A percentile compares a stretch with the other conserved stretches of the same genome.
These are phyloP conservation scores for Fusarium transvaalense DNA, from an alignment of 2,329 filamentous ascomycete species.

Conservation along the genomic window DNA sequence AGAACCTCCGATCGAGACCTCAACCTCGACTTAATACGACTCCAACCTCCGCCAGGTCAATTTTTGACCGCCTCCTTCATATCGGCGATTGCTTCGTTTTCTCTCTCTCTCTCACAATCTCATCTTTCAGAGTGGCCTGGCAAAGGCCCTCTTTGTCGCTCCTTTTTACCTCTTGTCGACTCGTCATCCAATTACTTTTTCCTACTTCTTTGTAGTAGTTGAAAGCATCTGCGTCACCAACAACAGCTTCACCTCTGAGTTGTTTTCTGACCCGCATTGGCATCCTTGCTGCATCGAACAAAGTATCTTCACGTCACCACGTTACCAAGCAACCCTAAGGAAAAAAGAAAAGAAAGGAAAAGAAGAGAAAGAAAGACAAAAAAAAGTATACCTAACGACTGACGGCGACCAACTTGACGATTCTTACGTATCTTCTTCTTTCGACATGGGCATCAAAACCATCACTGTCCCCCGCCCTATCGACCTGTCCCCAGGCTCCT, in stretches of 20 bases:
- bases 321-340: slow-evolving; percentile 11
- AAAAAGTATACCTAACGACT: slow-evolving; percentile 13
- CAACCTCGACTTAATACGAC: slow-evolving; percentile 28
- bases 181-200: slow-evolving; percentile 22
- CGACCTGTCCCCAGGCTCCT: slow-evolving; percentile 48
- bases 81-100: slow-evolving; percentile 35
- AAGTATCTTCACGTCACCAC: slow-evolving; percentile 23
- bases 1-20: slow-evolving; percentile 17
- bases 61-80: slow-evolving; percentile 28
- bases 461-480: slow-evolving; percentile 38
- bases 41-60: slow-evolving; percentile 19
- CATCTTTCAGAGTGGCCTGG: slow-evolving; percentile 24
- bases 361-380: not conserved
- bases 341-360: slow-evolving; percentile 1
- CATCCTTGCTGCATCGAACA: slow-evolving; percentile 21
- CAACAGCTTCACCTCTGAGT: slow-evolving; percentile 23
- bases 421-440: slow-evolving; percentile 44
- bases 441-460: slow-evolving; percentile 49
- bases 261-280: slow-evolving; percentile 13
- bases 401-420: slow-evolving; percentile 31
- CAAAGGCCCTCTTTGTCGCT: slow-evolving; percentile 29
- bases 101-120: slow-evolving; percentile 1
- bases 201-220: slow-evolving; percentile 18
- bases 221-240: slow-evolving; percentile 5
- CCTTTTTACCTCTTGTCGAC: slow-evolving; percentile 14